Evolutionary conservation across 1,284 basidiomycete species (phyloP), one percentile per base, ranked within the genome.

Genomic region (Mrakiaceae sp.): DNA sequence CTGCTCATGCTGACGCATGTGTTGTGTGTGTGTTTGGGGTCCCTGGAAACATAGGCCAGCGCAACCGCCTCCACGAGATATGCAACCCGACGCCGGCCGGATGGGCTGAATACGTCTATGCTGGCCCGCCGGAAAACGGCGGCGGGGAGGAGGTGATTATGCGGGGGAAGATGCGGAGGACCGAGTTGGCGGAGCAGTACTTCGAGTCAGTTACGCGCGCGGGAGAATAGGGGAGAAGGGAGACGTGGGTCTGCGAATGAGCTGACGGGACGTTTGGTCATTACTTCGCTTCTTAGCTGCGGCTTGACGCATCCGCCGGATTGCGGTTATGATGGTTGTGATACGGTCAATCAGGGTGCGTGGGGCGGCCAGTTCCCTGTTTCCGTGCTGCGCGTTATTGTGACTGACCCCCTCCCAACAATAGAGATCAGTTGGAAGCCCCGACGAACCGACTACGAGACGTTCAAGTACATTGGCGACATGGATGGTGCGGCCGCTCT

Each of bases 251-350:
- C 27, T 27, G 27, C 27, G 27, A 27, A 27, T 27, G 27, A 27
- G 27, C 27, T 27, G 27, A 27, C 27, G 27, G 27, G 27, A 27
- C 27, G 27, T 27, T 27, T 56, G 27, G 3, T 27, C 27, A 42
- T 49, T 8, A 1, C 14, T 49, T 49, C 48, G 8, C 48, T 49
- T 49, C 48, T 56, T 27, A 58, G 43, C n/a, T 54, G 51, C 43
- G 60, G 60, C 5, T 11, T 47, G 40, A 39, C 43, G 43, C 3
- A 5, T 3, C 16, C 7, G 2, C 44, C 51, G 27, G 52, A 52
- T 7, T 61, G 60, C 60, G 60, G 60, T 3, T 61, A 61, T 44
- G 60, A 61, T 52, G 46, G 4, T 16, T 61, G 60, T 52, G 44
- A 44, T 2, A 44, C 51, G 8, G 51, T 61, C 51, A 47, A 61